Evolutionary conservation across 495 filamentous ascomycete species (phyloP).

Genomic region (Penicillium arizonense): DNA sequence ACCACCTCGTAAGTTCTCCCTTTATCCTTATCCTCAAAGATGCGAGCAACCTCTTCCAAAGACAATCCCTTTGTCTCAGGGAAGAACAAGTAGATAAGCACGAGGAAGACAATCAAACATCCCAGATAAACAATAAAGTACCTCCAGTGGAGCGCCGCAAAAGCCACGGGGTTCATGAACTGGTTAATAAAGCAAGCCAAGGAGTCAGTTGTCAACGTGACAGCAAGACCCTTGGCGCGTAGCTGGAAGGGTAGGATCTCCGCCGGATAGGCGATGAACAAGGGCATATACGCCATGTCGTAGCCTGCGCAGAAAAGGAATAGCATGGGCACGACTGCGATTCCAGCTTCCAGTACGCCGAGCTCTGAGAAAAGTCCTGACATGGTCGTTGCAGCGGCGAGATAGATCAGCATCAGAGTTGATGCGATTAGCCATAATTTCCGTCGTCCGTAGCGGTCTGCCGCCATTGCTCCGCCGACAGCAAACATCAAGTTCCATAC

Average conservation of each 20-base stretch:
- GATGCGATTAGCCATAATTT: constrained; percentile 56
- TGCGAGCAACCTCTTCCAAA: constrained; percentile 58
- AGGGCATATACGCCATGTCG: constrained; percentile 59
- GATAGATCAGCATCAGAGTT: constrained; percentile 54
- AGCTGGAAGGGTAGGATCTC: constrained; percentile 67
- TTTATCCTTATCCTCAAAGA: constrained; percentile 41
- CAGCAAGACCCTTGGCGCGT: constrained; percentile 66
- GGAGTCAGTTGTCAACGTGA: constrained; percentile 57
- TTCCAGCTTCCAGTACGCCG: constrained; percentile 43
- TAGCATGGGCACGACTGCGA: constrained; percentile 57
- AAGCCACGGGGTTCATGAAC: constrained; percentile 56
- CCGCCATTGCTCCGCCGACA: constrained; percentile 50
- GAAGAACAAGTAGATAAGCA: constrained; percentile 60
- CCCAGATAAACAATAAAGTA: constrained; percentile 59
- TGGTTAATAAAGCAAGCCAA: constrained; percentile 53
- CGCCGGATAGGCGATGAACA: constrained; percentile 60
- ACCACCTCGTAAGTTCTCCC: constrained; percentile 1
- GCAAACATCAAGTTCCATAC: constrained; percentile 27
- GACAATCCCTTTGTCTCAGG: constrained; percentile 61
- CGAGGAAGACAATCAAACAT: constrained; percentile 50
- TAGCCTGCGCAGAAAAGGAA: constrained; percentile 58
- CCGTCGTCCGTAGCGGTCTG: constrained; percentile 57
- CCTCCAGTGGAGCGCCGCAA: constrained; percentile 49
- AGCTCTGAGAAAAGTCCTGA: constrained; percentile 51
- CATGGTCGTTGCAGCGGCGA: constrained; percentile 52